phyloP scores from a whole-genome alignment of 257 asterid genomes.

The Solanum gandarillasii region DNA sequence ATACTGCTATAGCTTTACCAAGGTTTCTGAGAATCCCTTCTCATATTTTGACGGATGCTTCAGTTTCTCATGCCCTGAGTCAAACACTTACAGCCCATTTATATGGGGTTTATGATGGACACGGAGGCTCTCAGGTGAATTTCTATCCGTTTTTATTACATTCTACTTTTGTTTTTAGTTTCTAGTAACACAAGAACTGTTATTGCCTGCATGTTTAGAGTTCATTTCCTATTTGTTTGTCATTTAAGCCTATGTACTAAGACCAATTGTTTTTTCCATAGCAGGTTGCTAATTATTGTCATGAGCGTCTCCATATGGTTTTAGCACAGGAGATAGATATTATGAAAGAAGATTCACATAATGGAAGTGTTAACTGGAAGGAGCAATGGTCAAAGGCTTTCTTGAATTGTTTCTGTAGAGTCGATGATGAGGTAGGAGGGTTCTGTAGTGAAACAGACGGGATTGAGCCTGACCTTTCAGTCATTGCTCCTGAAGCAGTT shows the following conservation, averaged over 20 bases:
- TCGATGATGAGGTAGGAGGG: conserved; percentile 82
- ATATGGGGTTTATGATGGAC: conserved; percentile 90
- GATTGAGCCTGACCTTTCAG: conserved; percentile 6
- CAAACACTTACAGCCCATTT: conserved; percentile 46
- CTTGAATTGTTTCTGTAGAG: conserved; percentile 46
- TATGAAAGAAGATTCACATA: conserved; percentile 16
- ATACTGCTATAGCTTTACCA: conserved; percentile 52
- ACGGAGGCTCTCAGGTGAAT: conserved; percentile 78
- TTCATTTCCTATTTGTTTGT: not conserved
- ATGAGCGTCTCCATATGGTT: conserved; percentile 51
- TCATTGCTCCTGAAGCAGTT: conserved; percentile 77
- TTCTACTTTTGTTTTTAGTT: not conserved
- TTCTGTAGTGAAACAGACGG: conserved; percentile 6
- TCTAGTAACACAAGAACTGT: not conserved
- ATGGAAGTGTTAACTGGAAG: conserved; percentile 26
- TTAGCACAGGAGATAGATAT: conserved; percentile 52
- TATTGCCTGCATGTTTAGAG: not conserved
- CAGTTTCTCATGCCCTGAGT: conserved; percentile 15
- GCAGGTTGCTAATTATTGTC: conserved; percentile 79
- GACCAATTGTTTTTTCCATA: not conserved
- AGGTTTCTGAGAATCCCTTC: conserved; percentile 43
- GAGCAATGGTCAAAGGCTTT: conserved; percentile 58
- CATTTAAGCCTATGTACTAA: not conserved
- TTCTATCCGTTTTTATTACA: not conserved
- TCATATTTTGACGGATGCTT: conserved; percentile 39